Base-by-base conservation (phyloP, 768 basidiomycete species). In the Auriscalpium microsporum region DNA sequence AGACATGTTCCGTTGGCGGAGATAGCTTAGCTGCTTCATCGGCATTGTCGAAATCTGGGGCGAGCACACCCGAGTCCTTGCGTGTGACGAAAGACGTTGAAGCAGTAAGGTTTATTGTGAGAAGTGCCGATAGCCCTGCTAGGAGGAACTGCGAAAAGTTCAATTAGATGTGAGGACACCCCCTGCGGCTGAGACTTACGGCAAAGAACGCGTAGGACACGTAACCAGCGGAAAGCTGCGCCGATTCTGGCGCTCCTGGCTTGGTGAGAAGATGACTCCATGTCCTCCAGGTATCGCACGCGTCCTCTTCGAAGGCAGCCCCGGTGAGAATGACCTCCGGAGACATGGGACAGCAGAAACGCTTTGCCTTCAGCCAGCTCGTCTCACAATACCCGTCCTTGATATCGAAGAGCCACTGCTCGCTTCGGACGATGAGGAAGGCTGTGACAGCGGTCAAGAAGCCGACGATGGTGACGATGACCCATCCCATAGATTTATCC, bases 361-460 rank as follows among this genome's bases (percentile, higher is more conserved):
- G 75, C 60, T 80, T 84, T 1, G 91, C 82, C 61, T 79, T 86
- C 73, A 78, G 86, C 84, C 87, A 87, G 1, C 75, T 75, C 0
- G 70, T 68, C 2, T 63, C 63, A 68, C 95, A 99, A 66, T 89
- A 90, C 0, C 96, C 96, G 50, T 92, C 89, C 70, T 98, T 98
- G 54, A 86, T 66, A 69, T 95, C 92, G 64, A 97, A 99, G 9
- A 98, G 74, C 78, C 83, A 86, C 66, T 88, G 86, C 65, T 99
- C 96, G 56, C 80, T 77, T 17, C 89, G 82, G 40, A 94, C 81
- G 60, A 99, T 86, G 54, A 90, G 69, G 67, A 91, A 97, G 4
- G 95, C 95, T 40, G 89, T 72, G 47, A 94, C 56, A 9, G 95
- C 94, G 10, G 90, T 89, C 23, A 92, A 65, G 66, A 94, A 81